Evolutionary conservation across 2,329 filamentous ascomycete species (phyloP), one percentile per base, ranked within the genome.

Genomic region (Metarhizium album): DNA sequence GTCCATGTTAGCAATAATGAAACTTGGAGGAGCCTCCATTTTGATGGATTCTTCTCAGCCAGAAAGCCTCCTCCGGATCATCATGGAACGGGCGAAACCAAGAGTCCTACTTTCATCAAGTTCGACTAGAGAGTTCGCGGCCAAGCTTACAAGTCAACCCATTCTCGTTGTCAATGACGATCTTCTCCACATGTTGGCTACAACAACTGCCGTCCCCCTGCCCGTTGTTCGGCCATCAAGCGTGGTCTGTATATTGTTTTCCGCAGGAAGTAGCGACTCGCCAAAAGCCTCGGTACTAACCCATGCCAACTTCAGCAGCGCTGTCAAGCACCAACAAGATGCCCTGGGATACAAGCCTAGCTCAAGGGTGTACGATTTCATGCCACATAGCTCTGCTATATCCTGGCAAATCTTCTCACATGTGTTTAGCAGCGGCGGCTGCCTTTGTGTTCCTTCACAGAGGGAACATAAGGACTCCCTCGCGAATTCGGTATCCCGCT

Each of bases 1-100:
- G 1, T 54, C 56, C 1, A 60, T 61, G 18, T 33, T 65, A 3
- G 60, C 53, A 4, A 50, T 62, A 23, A 53, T 63, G 22, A 61
- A 62, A 49, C 51, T 55, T 5, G 63, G 63, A 8, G 57, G 54
- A n/a, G 58, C 57, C 20, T 64, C 58, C 42, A 53, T 60, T 18
- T 29, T 50, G 24, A 22, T 50, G 18, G 48, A 50, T 40, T 46
- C 22, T 3, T 46, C 22, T 40, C 42, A 46, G n/a, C 31, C 33
- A 22, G 42, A 50, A 29, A 16, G 16, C n/a, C 6, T 6, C 14
- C 33, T 50, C 40, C n/a, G 13, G 2, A 11, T 14, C 4, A 46
- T 33, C 2, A 40, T 50, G 24, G 20, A 40, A 11, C 33, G 40
- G 27, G 37, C 45, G 2, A 23, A 43, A 7, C 35, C 48, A 46